Evolutionary conservation across 192 early-diverging fungal species (phyloP).

Genomic region (Podila verticillata): DNA sequence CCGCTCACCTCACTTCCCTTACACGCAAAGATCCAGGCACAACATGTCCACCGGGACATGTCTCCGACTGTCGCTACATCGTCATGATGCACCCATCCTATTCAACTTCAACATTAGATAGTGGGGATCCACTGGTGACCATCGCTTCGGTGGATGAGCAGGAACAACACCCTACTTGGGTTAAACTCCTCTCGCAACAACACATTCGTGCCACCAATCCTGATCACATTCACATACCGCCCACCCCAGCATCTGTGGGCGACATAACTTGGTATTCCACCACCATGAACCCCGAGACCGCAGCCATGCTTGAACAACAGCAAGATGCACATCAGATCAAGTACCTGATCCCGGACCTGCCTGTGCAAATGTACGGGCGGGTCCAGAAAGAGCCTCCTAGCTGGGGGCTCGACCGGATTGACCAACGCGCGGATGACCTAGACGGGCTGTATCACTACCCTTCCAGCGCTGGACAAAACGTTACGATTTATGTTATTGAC

Average conservation of each 20-base stretch:
- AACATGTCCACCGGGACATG: neutral
- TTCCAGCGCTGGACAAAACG: conserved; percentile 30
- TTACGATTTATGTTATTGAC: conserved; percentile 51
- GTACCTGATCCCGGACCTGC: conserved; percentile 34
- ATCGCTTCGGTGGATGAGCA: conserved; percentile 4
- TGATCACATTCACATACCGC: neutral
- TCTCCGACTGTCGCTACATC: conserved; percentile 30
- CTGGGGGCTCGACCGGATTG: conserved; percentile 47
- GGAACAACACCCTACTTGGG: conserved; percentile 10
- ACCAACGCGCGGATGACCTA: conserved; percentile 23
- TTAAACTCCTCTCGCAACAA: conserved; percentile 6
- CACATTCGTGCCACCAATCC: neutral
- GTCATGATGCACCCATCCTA: conserved; percentile 41
- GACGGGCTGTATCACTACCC: conserved; percentile 43
- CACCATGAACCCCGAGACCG: conserved; percentile 25
- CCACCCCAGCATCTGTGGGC: conserved; percentile 8
- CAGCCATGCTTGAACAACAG: conserved; percentile 12
- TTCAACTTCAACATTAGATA: neutral
- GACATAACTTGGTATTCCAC: conserved; percentile 30
- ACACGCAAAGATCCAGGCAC: neutral
- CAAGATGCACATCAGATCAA: conserved; percentile 26
- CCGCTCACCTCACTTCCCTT: too few species aligned
- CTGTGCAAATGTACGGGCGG: conserved; percentile 25
- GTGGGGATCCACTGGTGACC: neutral
- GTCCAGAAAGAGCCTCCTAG: conserved; percentile 36